Base-by-base conservation (phyloP, 2,329 filamentous ascomycete species). In the Tolypocladium sp. region DNA sequence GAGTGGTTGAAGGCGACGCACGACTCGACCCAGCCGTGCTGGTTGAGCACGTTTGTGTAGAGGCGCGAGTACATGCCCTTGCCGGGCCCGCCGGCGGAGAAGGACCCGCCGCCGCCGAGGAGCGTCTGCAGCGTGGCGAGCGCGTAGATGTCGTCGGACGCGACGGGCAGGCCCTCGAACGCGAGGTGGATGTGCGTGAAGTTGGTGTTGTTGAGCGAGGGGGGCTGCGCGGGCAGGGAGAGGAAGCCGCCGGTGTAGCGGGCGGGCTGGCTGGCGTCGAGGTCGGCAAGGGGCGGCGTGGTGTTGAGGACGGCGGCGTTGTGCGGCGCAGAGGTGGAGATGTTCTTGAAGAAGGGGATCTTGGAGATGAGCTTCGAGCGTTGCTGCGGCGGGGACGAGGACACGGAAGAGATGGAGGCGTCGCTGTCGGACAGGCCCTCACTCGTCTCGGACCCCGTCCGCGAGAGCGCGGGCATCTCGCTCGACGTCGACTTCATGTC, bases 41-140 rank as follows among this genome's bases (percentile, higher is more conserved):
- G 92, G 79, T 99, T 99, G 57, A 99, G 84, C 0, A 97, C 93
- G 72, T 97, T 96, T 63, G 92, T 97, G 80, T 97, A 99, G 10
- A 99, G 84, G 15, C 94, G 89, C 42, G 91, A 96, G 80, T 97
- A 97, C 94, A 99, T 99, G 73, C 94, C 94, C 79, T 99, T 99
- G 57, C 94, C 94, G 5, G 94, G 94, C 0, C 94, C 94, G 67
- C 94, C 94, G 58, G 94, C 94, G 20, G 91, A 96, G 79, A 99
- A 99, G 59, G 92, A 97, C 30, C 94, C 94, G 55, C 94, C 94
- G 55, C 94, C 94, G 60, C 94, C 94, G 40, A 99, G 90, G 12
- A 99, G 88, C 1, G 92, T 97, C 75, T 97, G 95, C 1, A 99
- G 82, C 0, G 93, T 96, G 8, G 94, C 94, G 52, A 97, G 86